Evolutionary conservation across 2,329 filamentous ascomycete genomes (phyloP).

Genomic region (Fusarium dimerum): DNA sequence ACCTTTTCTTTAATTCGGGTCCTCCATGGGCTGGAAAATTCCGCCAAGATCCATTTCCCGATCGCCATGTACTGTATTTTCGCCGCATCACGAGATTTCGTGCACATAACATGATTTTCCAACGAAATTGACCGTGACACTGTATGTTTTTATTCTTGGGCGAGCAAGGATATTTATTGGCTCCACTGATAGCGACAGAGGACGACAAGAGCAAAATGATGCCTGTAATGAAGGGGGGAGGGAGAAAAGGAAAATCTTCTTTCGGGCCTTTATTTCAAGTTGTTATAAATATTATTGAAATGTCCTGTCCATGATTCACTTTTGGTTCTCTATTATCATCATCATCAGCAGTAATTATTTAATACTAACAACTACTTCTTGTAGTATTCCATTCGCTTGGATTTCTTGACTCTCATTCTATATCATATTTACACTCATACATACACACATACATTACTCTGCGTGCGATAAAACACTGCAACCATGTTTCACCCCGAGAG

Average conservation of each 20-base stretch:
- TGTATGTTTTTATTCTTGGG: constrained; percentile 7
- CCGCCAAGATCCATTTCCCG: constrained; percentile 2
- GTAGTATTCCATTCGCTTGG: constrained; percentile 1
- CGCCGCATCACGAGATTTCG: constrained; percentile 22
- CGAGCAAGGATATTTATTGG: constrained; percentile 9
- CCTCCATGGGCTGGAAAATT: constrained; percentile 6
- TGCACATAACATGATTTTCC: constrained; percentile 16
- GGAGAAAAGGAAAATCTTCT: background rate
- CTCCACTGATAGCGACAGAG: background rate
- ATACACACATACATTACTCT: background rate
- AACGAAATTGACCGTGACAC: constrained; percentile 2
- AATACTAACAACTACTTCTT: constrained; percentile 5
- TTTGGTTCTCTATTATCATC: background rate
- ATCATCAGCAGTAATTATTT: constrained; percentile 5
- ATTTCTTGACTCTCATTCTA: constrained; percentile 10
- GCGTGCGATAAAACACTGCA: background rate
- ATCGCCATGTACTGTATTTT: constrained; percentile 12
- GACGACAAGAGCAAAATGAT: background rate
- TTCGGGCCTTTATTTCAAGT: background rate
- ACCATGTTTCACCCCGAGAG: background rate
- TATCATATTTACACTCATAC: constrained; percentile 8
- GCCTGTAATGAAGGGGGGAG: background rate
- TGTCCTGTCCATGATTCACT: background rate
- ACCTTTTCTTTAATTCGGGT: constrained; percentile 8
- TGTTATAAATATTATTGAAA: constrained; percentile 14